Evolutionary conservation across 176 grass and related monocot species (phyloP).

Genomic region (Aegilops longissima): DNA sequence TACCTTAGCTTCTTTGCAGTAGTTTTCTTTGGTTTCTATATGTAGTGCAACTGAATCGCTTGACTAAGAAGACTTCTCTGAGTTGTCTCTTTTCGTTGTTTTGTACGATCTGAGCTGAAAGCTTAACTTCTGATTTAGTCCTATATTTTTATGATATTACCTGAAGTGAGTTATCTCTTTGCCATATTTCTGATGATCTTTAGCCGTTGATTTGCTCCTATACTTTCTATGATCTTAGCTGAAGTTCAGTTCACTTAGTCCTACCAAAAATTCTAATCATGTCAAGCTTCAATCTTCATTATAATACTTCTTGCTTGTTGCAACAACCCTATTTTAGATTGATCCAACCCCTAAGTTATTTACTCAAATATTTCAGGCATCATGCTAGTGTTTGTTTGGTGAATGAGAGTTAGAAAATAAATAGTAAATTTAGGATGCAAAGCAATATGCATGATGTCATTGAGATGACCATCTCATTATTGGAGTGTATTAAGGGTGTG

Average conservation of each 20-base stretch:
- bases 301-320: background rate
- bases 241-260: background rate
- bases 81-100: background rate
- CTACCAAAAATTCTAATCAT: conserved; percentile 11
- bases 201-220: background rate
- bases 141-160: background rate
- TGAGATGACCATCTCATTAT: background rate
- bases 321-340: conserved; percentile 3
- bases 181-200: background rate
- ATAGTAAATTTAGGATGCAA: background rate
- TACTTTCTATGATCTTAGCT: background rate
- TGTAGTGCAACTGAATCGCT: background rate
- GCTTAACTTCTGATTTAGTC: background rate
- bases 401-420: background rate
- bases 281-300: background rate
- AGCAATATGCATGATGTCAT: background rate
- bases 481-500: background rate
- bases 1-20: background rate
- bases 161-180: background rate
- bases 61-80: background rate
- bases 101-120: conserved; percentile 2
- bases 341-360: background rate
- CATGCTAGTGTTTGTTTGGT: conserved; percentile 12
- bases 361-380: background rate
- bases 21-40: conserved; percentile 6